Base-by-base conservation (phyloP, 345 rosid species). In the Psidium friedrichsthalianum region DNA sequence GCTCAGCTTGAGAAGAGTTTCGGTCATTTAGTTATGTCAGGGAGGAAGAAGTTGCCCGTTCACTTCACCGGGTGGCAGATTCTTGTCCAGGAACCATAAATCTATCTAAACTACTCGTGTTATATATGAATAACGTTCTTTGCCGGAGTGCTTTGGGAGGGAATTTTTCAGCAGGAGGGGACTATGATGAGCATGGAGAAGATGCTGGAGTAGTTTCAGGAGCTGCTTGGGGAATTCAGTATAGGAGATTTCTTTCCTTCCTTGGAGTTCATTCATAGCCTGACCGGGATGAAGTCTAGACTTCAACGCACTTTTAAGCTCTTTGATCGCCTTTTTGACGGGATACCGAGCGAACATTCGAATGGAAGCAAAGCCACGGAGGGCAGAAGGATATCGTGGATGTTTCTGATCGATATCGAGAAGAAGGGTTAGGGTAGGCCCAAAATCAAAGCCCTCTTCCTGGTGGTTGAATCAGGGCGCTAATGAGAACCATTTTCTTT, bases 181-280 rank as follows among this genome's bases (percentile, higher is more conserved):
- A 91, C 20, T 82, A 86, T 51, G 93, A 88, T 80, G 36, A 84
- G 53, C 88, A 87, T 57, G 91, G 92, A 92, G 40, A 88, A 85
- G 85, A 88, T 92, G 93, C 92, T 93, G 5, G 90, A 90, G 32
- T 91, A 93, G 82, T 87, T 83, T 86, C 88, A 92, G 80, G 89
- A 86, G 85, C 82, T 92, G 25, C 87, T 88, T 20, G 91, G 90
- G 25, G 88, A 89, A 12, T 88, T 89, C 82, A 88, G 86, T 40
- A 8, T 87, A 0, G 90, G 90, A 51, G 92, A 92, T 85, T 91
- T 90, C 87, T 92, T 89, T 82, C 92, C 93, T 27, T 87, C 88
- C 54, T 40, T 90, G 89, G 90, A 89, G 82, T 90, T 90, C 84
- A 14, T 91, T 22, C 90, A 89, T 76, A 87, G 86, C 53, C 16